A percentile compares a stretch with the other conserved stretches of the same genome.
Evolutionary conservation across 805 yeast species (phyloP).

Genomic region (Sugiyamaella americana): DNA sequence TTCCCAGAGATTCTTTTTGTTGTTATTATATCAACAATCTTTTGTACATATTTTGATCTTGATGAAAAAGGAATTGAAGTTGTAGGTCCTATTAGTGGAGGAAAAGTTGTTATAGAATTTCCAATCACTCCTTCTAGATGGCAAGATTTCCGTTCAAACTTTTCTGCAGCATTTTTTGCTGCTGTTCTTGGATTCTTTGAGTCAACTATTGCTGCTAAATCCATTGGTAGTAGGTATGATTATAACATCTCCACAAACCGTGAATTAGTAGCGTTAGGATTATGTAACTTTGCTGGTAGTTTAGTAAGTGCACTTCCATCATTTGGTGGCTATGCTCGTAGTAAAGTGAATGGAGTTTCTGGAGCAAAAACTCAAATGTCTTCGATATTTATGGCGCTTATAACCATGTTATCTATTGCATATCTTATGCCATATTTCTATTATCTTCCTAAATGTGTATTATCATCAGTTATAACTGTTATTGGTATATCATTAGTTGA

Average conservation of each 20-base stretch:
- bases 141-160: constrained; percentile 46
- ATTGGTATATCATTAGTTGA: constrained; percentile 74
- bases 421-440: constrained; percentile 58
- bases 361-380: constrained; percentile 84
- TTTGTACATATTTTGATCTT: constrained; percentile 39
- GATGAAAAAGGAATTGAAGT: constrained; percentile 49
- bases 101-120: constrained; percentile 43
- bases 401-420: constrained; percentile 59
- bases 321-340: constrained; percentile 94
- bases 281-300: constrained; percentile 59
- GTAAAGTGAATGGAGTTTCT: constrained; percentile 77
- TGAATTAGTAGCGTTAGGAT: constrained; percentile 85
- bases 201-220: constrained; percentile 86
- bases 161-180: constrained; percentile 67
- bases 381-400: constrained; percentile 76
- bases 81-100: constrained; percentile 59
- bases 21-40: constrained; percentile 54
- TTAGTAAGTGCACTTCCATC: constrained; percentile 65
- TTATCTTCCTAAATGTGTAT: constrained; percentile 69
- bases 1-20: constrained; percentile 81
- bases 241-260: constrained; percentile 68
- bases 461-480: constrained; percentile 71
- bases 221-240: constrained; percentile 69
- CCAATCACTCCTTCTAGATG: constrained; percentile 50
- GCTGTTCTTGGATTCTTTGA: constrained; percentile 90